A percentile compares a stretch with the other conserved stretches of the same genome.
Evolutionary conservation across 2,329 filamentous ascomycete genomes (phyloP).

Genomic region (Hypoxylon sp.): DNA sequence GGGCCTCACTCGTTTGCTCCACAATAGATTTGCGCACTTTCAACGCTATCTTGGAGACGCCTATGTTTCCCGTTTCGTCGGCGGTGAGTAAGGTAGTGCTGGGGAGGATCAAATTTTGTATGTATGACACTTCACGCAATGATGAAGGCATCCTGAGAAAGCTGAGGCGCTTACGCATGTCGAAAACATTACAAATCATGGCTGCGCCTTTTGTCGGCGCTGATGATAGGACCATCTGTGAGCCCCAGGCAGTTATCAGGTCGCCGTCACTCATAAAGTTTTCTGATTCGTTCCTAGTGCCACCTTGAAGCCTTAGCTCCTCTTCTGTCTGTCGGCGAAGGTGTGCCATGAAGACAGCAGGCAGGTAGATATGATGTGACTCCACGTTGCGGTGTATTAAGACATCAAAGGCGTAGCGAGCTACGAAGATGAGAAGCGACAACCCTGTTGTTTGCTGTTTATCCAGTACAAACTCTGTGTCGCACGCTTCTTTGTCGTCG

Average conservation of each 20-base stretch:
- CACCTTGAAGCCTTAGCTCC: neutral
- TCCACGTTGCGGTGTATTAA: neutral
- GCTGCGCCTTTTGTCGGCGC: neutral
- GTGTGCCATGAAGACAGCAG: neutral
- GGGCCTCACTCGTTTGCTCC: too few relatives aligned
- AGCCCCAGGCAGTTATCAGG: conserved; percentile 18
- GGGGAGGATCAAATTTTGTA: neutral
- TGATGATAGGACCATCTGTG: conserved; percentile 17
- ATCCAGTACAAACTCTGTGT: too few relatives aligned
- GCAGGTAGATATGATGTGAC: neutral
- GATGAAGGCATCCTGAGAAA: neutral
- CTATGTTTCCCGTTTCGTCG: too few relatives aligned
- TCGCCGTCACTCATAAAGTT: conserved; percentile 25
- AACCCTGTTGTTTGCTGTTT: too few relatives aligned
- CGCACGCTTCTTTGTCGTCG: neutral
- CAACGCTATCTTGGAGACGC: neutral
- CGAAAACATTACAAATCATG: conserved; percentile 5
- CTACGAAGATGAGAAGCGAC: neutral
- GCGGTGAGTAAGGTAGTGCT: neutral
- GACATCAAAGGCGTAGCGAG: neutral
- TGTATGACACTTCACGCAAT: neutral
- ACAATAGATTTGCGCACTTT: too few relatives aligned
- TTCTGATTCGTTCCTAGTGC: neutral
- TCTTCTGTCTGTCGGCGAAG: neutral
- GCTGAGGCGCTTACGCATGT: conserved; percentile 12